Evolutionary conservation across 208 protist genomes (phyloP).

Genomic region (Tritrichomonas foetus): DNA sequence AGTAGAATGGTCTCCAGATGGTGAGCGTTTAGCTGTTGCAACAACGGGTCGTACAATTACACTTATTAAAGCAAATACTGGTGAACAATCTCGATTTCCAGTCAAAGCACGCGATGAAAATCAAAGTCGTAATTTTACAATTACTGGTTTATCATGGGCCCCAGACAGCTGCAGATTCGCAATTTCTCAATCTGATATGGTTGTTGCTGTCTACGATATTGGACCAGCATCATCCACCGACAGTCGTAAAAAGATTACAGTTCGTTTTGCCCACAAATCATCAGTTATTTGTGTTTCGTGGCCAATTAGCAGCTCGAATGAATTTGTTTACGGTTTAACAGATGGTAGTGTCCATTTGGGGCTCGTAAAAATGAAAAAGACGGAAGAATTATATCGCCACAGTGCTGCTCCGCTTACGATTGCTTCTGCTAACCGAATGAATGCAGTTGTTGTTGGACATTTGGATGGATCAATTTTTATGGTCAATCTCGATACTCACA

Average conservation of each 20-base stretch:
- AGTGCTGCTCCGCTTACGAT: not conserved
- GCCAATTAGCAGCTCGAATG: not conserved
- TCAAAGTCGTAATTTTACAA: not conserved
- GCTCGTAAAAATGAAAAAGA: not conserved
- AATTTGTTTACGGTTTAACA: slow-evolving; percentile 1
- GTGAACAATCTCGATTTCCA: not conserved
- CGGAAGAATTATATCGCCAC: slow-evolving; percentile 11
- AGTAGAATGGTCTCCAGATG: not conserved
- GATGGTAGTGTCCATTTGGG: not conserved
- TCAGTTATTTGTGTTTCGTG: not conserved
- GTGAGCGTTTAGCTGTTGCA: slow-evolving; percentile 18
- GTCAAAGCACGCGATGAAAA: slow-evolving; percentile 31
- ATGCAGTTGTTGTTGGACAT: slow-evolving; percentile 16
- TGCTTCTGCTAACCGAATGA: not conserved
- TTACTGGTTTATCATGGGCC: not conserved
- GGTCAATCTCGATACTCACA: not conserved
- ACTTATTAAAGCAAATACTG: not conserved
- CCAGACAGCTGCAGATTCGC: slow-evolving; percentile 20
- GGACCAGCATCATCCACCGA: not conserved
- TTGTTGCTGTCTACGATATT: slow-evolving; percentile 20
- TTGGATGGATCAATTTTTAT: slow-evolving; percentile 9
- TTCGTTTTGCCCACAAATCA: not conserved
- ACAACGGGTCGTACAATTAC: not conserved
- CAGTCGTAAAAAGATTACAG: not conserved
- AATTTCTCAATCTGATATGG: slow-evolving; percentile 17